Percentiles rank a stretch among this genome's conserved stretches.
These are phyloP conservation scores for Rutstroemia sp. DNA, from an alignment of 2,329 filamentous ascomycete species.

Conservation along the genomic window DNA sequence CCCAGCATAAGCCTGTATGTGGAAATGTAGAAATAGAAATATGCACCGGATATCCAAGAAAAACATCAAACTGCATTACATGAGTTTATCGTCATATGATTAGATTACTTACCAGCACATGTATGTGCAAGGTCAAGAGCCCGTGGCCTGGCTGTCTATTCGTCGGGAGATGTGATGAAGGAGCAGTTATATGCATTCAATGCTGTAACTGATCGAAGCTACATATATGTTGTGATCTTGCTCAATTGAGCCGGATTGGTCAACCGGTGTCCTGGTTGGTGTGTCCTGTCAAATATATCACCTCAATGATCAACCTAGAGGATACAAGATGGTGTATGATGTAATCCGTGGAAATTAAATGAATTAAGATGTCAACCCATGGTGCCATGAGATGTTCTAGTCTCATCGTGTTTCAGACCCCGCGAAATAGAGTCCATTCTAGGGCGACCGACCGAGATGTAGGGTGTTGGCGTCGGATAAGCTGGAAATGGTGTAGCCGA, in stretches of 20 bases:
- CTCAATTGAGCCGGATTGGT: neutral
- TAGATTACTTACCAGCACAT: constrained; percentile 6
- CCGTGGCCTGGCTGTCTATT: neutral
- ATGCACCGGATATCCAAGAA: too few relatives aligned
- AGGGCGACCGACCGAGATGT: neutral
- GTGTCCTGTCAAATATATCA: too few relatives aligned
- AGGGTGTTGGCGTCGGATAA: neutral
- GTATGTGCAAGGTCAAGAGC: neutral
- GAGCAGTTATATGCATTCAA: neutral
- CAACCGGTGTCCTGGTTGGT: too few relatives aligned
- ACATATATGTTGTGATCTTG: neutral
- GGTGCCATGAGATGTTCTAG: neutral
- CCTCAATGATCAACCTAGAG: too few relatives aligned
- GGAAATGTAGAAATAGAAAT: too few relatives aligned
- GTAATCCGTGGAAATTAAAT: neutral
- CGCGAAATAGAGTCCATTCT: neutral
- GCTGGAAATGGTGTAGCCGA: neutral
- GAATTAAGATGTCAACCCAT: neutral
- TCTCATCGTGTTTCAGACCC: neutral
- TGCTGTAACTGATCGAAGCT: neutral
- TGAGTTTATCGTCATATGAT: constrained; percentile 1
- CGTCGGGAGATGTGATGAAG: neutral
- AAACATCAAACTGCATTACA: neutral
- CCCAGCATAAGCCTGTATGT: too few relatives aligned
- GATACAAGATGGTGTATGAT: neutral